Evolutionary conservation across 2,329 filamentous ascomycete genomes (phyloP), one percentile per base, ranked within the genome.

Genomic region (Rugonectria rugulosa): DNA sequence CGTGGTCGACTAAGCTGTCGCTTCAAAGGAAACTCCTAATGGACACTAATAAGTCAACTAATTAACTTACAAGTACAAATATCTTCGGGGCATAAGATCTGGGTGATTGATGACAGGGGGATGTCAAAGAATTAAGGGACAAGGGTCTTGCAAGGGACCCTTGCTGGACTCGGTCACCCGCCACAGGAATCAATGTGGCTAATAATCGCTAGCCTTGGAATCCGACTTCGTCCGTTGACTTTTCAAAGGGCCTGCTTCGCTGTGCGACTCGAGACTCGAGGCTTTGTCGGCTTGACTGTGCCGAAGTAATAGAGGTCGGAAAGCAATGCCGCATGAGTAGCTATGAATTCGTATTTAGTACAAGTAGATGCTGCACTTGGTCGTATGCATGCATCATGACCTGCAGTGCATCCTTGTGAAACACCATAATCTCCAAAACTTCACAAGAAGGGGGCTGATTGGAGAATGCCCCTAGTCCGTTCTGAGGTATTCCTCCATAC

Each of bases 91-190:
- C 31, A 41, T n/a, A 21, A 42, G 4, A 31, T 32, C 26, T 41
- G 36, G 27, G 19, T 24, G 24, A 23, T 17, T 9, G n/a, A n/a
- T 10, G 32, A 19, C 31, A 46, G 34, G 45, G 45, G 45, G n/a
- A 32, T 38, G 45, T 32, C 14, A 24, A 48, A 34, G 29, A 49
- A 44, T 37, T 23, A 31, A 40, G 44, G 36, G 50, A 49, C 31
- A n/a, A 27, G 32, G 24, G 11, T 11, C 24, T 27, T 27, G 11
- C 24, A 34, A 34, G 20, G 34, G 38, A 27, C 23, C 41, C 45
- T 34, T 29, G 45, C 34, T 38, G 19, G 23, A 24, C 14, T 34
- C 14, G 43, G 36, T n/a, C n/a, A n/a, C n/a, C 36, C 49, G 26
- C 20, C 47, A 20, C 32, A 32, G 34, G 37, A 37, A 40, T 45